Evolutionary conservation across 108 stramenopile species (phyloP), one percentile per base, ranked within the genome.

Genomic region (Cyclotella atomus): DNA sequence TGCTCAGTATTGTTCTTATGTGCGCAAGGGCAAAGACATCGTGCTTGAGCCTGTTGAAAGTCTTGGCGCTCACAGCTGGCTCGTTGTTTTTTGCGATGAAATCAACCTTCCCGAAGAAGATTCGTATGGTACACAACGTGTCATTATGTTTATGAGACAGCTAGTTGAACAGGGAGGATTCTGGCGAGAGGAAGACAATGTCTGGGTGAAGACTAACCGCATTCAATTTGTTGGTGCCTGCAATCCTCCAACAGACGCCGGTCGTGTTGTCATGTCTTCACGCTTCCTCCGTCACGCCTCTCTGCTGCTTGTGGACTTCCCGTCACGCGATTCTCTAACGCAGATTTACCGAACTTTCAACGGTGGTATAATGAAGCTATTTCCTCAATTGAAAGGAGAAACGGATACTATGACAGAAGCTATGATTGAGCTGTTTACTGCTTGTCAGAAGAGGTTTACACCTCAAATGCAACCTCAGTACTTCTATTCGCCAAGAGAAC

Each of bases 51-150:
- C 92, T 34, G 67, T 75, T 10, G 89, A 93, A 43, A 93, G 86
- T 67, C 78, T 93, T 28, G 91, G 91, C 3, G 75, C 86, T 5
- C 74, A 84, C 38, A 91, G 78, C 56, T 97, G 96, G 97, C 89
- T 99, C 15, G 98, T 99, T 35, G 90, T 99, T 4, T 99, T 99
- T 82, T 98, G 97, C 67, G 99, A 99, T 69, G 99, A 99, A 83
- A 95, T 99, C 82, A 99, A 99, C 81, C 85, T 99, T 45, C 98
- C 98, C 5, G 93, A 90, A 14, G 82, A 96, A 54, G 99, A 99
- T 77, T 68, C 85, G 12, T 99, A 99, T 61, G 99, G 98, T 17
- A 99, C 98, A 2, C 98, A 98, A 80, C 77, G 91, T 20, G 98
- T 98, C 7, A 95, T 99, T 28, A 95, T 88, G 84, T 97, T 99